phyloP scores from a whole-genome alignment of 805 yeast genomes.

The Candida methanosorbosa region DNA sequence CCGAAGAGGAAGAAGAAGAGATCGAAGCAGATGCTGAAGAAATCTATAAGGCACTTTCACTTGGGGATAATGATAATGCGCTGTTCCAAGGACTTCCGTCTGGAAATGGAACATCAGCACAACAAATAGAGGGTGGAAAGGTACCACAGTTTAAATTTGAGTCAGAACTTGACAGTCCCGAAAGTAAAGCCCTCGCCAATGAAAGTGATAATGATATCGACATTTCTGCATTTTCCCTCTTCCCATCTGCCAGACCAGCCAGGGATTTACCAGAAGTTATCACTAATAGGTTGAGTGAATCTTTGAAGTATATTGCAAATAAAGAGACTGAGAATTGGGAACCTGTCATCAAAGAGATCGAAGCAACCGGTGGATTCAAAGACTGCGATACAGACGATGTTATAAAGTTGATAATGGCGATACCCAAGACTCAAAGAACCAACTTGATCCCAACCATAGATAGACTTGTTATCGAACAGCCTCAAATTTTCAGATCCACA shows the following conservation, averaged over 20 bases:
- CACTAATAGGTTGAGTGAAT: slow-evolving; percentile 27
- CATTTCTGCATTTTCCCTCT: slow-evolving; percentile 7
- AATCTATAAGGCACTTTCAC: too few relatives aligned
- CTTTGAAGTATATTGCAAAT: slow-evolving; percentile 30
- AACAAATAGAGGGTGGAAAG: too few relatives aligned
- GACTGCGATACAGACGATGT: slow-evolving; percentile 26
- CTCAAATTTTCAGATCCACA: slow-evolving; percentile 22
- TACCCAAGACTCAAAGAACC: slow-evolving; percentile 31
- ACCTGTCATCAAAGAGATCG: slow-evolving; percentile 29
- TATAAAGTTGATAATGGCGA: slow-evolving; percentile 26
- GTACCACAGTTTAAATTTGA: too few relatives aligned
- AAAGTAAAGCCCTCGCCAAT: too few relatives aligned
- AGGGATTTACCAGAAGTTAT: slow-evolving; percentile 28
- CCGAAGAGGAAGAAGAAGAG: too few relatives aligned
- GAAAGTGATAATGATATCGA: neutral
- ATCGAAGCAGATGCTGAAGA: too few relatives aligned
- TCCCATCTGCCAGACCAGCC: slow-evolving; percentile 18
- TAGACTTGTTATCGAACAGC: slow-evolving; percentile 27
- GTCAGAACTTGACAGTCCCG: too few relatives aligned
- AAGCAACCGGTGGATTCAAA: slow-evolving; percentile 26
- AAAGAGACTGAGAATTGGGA: slow-evolving; percentile 37
- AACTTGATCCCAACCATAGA: slow-evolving; percentile 28
- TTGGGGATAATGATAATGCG: too few relatives aligned
- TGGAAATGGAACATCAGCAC: too few relatives aligned
- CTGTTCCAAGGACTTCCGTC: too few relatives aligned